Evolutionary conservation across 129 eudicot genomes (phyloP).

Genomic region (Pulicaria dysenterica): DNA sequence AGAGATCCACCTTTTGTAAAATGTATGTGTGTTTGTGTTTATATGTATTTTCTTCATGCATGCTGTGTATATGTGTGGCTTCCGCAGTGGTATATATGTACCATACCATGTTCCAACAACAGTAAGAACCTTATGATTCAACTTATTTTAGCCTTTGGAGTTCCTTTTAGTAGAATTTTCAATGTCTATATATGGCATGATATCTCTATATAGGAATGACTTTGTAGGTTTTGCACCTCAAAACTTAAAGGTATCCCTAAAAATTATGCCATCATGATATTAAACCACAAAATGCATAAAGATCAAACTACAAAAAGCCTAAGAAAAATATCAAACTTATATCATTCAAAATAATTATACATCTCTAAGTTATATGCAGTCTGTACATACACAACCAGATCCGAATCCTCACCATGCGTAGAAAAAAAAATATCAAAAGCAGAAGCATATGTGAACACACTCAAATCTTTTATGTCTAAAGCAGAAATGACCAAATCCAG

Average conservation of each 20-base stretch:
- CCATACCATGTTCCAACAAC: no score
- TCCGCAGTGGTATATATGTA: no score
- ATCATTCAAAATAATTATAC: slow-evolving; percentile 12
- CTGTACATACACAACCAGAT: slow-evolving; percentile 32
- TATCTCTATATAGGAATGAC: not conserved
- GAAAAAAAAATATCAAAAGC: slow-evolving; percentile 3
- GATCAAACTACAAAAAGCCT: slow-evolving; percentile 12
- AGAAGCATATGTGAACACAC: slow-evolving; percentile 7
- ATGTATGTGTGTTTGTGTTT: no score
- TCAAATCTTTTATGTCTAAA: not conserved
- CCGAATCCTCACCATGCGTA: slow-evolving; percentile 12
- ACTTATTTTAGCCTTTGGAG: no score
- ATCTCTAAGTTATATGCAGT: slow-evolving; percentile 14
- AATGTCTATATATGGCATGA: not conserved
- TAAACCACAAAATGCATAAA: not conserved
- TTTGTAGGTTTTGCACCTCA: not conserved
- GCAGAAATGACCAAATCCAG: slow-evolving; percentile 15
- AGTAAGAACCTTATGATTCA: no score
- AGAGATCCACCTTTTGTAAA: no score
- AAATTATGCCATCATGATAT: not conserved
- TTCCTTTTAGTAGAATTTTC: no score
- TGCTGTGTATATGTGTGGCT: no score
- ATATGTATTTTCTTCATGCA: no score
- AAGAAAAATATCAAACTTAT: not conserved
- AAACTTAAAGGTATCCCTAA: not conserved